phyloP scores from a whole-genome alignment of 768 basidiomycete genomes.

The Amanita jacksonii region DNA sequence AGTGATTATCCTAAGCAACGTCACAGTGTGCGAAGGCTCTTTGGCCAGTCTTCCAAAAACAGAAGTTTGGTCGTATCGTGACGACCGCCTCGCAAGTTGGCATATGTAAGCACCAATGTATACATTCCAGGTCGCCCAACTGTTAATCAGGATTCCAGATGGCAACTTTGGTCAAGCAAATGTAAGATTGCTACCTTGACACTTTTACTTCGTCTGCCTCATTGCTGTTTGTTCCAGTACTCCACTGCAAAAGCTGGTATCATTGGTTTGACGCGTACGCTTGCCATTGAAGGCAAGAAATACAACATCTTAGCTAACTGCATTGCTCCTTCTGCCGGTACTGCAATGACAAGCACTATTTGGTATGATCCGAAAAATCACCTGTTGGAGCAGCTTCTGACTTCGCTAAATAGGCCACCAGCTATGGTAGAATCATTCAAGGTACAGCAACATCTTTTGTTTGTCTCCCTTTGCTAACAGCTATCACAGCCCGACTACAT shows the following conservation, averaged over 20 bases:
- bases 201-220: constrained; percentile 1
- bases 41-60: constrained; percentile 95
- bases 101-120: constrained; percentile 52
- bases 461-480: background rate
- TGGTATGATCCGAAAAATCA: constrained; percentile 36
- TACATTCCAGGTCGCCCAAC: background rate
- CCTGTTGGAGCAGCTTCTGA: background rate
- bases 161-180: constrained; percentile 96
- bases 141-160: constrained; percentile 33
- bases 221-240: constrained; percentile 38
- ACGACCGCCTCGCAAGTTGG: constrained; percentile 92
- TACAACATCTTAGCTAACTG: constrained; percentile 87
- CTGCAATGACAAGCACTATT: constrained; percentile 83
- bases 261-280: constrained; percentile 79
- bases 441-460: constrained; percentile 24
- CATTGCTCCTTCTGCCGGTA: constrained; percentile 83
- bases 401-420: constrained; percentile 42
- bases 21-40: constrained; percentile 83
- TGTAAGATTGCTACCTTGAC: constrained; percentile 25
- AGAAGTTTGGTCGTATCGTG: constrained; percentile 92
- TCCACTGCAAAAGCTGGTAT: constrained; percentile 91
- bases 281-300: constrained; percentile 86
- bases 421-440: constrained; percentile 89
- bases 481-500: constrained; percentile 70
- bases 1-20: background rate